These are phyloP conservation scores for Syncephalastrum monosporum DNA, from an alignment of 371 early-diverging fungal species.

Conservation along the genomic window DNA sequence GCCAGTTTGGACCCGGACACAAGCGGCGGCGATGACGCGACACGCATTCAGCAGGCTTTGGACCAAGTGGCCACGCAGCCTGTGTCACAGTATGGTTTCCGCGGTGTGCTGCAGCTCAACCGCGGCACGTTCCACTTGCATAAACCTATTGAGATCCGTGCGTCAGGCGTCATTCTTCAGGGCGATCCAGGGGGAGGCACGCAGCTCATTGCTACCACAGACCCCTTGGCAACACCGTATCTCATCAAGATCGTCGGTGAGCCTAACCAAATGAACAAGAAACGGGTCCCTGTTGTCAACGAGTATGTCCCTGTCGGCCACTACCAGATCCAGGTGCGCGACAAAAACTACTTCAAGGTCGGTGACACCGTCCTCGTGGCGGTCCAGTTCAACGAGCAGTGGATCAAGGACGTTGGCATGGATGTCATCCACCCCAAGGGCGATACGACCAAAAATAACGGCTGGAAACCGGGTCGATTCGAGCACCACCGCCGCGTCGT, in stretches of 20 bases:
- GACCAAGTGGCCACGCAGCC: slow-evolving; percentile 29
- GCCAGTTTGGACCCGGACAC: slow-evolving; percentile 22
- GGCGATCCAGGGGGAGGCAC: slow-evolving; percentile 47
- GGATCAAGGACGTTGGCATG: slow-evolving; percentile 49
- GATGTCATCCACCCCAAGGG: slow-evolving; percentile 45
- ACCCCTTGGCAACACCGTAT: slow-evolving; percentile 7
- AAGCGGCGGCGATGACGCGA: slow-evolving; percentile 28
- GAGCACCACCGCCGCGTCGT: slow-evolving; percentile 28
- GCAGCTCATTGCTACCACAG: slow-evolving; percentile 26
- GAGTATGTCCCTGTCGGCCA: slow-evolving; percentile 42
- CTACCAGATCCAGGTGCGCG: slow-evolving; percentile 12
- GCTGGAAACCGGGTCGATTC: slow-evolving; percentile 37
- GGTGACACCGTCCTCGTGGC: slow-evolving; percentile 44
- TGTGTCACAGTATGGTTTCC: slow-evolving; percentile 9
- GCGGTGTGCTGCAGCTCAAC: slow-evolving; percentile 35
- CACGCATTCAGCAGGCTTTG: slow-evolving; percentile 43
- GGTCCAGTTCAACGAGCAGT: slow-evolving; percentile 38
- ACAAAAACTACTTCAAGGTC: slow-evolving; percentile 10
- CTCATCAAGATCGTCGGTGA: slow-evolving; percentile 22
- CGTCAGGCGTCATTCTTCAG: slow-evolving; percentile 42
- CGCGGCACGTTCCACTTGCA: slow-evolving; percentile 37
- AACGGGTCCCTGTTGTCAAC: slow-evolving; percentile 32
- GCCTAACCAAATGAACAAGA: slow-evolving; percentile 23
- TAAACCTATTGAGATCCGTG: slow-evolving; percentile 27
- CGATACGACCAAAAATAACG: slow-evolving; percentile 39